Conservation (phyloP, 345 rosid species). For the Camelina laxa region DNA sequence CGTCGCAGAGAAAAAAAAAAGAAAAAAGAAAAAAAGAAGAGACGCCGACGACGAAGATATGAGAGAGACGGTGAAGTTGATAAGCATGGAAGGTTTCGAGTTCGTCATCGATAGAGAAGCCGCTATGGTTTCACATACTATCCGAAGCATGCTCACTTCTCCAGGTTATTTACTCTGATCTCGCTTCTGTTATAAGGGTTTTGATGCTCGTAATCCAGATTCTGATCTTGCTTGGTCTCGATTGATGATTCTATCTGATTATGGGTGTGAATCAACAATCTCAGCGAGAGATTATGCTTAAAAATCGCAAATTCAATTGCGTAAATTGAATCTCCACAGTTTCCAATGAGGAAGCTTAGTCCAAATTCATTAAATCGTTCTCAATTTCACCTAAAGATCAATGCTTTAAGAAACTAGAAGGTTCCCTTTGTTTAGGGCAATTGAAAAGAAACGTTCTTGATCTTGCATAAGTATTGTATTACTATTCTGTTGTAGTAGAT, state of each 20-base stretch:
- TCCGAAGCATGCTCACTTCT: constrained; percentile 90
- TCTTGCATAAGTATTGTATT: constrained; percentile 1
- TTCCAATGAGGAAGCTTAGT: not conserved
- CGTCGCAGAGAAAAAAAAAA: not conserved
- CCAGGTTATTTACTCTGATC: constrained; percentile 53
- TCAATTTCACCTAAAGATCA: not conserved
- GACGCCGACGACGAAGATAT: constrained; percentile 34
- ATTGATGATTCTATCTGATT: not conserved
- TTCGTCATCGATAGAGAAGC: constrained; percentile 80
- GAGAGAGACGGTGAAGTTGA: constrained; percentile 77
- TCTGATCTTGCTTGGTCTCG: constrained; percentile 10
- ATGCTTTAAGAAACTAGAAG: not conserved
- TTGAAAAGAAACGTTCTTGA: not conserved
- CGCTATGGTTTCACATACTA: constrained; percentile 91
- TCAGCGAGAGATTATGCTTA: not conserved
- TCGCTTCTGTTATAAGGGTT: not conserved
- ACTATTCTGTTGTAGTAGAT: constrained; percentile 5
- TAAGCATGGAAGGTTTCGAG: constrained; percentile 82
- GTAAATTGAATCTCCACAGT: constrained; percentile 1
- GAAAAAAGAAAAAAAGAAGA: not conserved
- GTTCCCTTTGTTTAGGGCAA: not conserved
- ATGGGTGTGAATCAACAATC: not conserved
- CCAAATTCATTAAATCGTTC: not conserved
- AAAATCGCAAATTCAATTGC: constrained; percentile 4
- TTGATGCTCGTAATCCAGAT: constrained; percentile 9